Conservation (phyloP, 306 rosid species). For the apple (Malus domestica) region DNA sequence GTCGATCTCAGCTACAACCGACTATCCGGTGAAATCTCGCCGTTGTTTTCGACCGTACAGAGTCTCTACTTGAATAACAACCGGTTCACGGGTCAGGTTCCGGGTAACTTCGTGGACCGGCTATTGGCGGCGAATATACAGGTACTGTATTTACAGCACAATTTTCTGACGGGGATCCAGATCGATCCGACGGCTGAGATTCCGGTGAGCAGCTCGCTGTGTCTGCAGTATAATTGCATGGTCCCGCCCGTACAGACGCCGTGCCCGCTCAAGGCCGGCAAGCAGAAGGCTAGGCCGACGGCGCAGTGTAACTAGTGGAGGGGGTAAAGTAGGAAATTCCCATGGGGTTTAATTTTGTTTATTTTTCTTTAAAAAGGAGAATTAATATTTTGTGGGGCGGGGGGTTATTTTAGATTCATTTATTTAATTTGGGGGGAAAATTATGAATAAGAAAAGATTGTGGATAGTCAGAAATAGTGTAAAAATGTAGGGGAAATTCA, state of each 20-base stretch:
- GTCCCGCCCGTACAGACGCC: conserved; percentile 86
- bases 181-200: conserved; percentile 94
- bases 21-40: conserved; percentile 64
- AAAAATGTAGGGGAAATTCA: background rate
- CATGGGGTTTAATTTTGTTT: background rate
- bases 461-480: conserved; percentile 35
- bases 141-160: conserved; percentile 83
- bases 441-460: conserved; percentile 35
- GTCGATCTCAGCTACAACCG: conserved; percentile 85
- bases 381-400: background rate
- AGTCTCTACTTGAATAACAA: conserved; percentile 77
- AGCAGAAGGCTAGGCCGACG: conserved; percentile 59
- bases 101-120: conserved; percentile 65
- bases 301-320: conserved; percentile 73
- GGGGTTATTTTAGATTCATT: conserved; percentile 19
- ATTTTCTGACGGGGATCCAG: conserved; percentile 80
- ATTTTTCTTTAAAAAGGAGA: background rate
- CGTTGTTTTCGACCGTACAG: conserved; percentile 68
- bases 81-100: conserved; percentile 80
- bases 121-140: conserved; percentile 59
- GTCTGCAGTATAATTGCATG: conserved; percentile 96
- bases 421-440: conserved; percentile 25
- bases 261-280: conserved; percentile 79
- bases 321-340: conserved; percentile 31
- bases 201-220: conserved; percentile 77